A percentile compares a stretch with the other conserved stretches of the same genome.
These are phyloP conservation scores for Colletotrichum sp. DNA, from an alignment of 2,329 filamentous ascomycete species.

Conservation along the genomic window DNA sequence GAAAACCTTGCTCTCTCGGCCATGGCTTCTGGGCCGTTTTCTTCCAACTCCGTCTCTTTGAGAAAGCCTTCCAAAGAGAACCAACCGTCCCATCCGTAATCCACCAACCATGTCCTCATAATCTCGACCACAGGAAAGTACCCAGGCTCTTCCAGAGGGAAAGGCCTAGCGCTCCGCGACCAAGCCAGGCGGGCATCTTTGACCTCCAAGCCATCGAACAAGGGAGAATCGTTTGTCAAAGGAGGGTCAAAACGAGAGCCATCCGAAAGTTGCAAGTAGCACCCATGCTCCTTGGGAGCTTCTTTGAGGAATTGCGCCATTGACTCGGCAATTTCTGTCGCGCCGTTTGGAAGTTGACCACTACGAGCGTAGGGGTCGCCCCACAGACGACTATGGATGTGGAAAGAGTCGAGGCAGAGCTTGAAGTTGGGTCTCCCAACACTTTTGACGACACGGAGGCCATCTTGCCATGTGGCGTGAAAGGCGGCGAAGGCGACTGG, in stretches of 20 bases:
- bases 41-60: not conserved
- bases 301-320: not conserved
- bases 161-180: not conserved
- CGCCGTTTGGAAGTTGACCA: not conserved
- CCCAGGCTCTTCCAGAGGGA: not conserved
- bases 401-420: not conserved
- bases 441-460: not conserved
- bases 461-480: not conserved
- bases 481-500: not conserved
- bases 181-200: not conserved
- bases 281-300: not conserved
- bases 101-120: not conserved
- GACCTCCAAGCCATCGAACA: not conserved
- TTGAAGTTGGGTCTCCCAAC: not conserved
- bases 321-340: not conserved
- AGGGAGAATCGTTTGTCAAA: not conserved
- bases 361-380: not conserved
- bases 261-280: not conserved
- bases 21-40: not conserved
- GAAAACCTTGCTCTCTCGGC: not conserved
- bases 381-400: not conserved
- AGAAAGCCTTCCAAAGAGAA: not conserved
- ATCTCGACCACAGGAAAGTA: not conserved
- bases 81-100: not conserved
- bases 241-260: not conserved